Percentiles rank a stretch among this genome's conserved stretches.
Evolutionary conservation across 1,284 basidiomycete genomes (phyloP).

Genomic region (Macrocybe sp.): DNA sequence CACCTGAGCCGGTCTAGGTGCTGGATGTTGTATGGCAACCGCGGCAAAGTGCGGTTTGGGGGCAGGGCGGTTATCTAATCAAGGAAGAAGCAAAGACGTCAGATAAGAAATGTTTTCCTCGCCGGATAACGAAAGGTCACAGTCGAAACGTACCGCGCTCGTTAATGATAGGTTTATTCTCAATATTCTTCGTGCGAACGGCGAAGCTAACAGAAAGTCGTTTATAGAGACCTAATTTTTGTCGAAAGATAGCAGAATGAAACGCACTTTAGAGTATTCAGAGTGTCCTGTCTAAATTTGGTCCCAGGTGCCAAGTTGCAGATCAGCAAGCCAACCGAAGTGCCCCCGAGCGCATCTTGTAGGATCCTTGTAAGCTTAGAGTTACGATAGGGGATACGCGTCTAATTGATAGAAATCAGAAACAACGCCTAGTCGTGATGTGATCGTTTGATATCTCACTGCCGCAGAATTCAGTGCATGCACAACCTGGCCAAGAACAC

Average conservation of each 20-base stretch:
- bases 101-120: slow-evolving; percentile 6
- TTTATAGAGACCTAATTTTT: slow-evolving; percentile 1
- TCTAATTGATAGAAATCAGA: slow-evolving; percentile 28
- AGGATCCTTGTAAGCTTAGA: slow-evolving; percentile 79
- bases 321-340: slow-evolving; percentile 71
- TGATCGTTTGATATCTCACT: slow-evolving; percentile 31
- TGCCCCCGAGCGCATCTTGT: slow-evolving; percentile 80
- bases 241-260: not conserved
- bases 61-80: slow-evolving; percentile 47
- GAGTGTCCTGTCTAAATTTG: slow-evolving; percentile 76
- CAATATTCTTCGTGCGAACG: slow-evolving; percentile 72
- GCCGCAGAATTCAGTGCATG: slow-evolving; percentile 75
- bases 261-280: slow-evolving; percentile 77
- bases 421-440: not conserved
- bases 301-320: slow-evolving; percentile 79
- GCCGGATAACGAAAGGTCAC: slow-evolving; percentile 1
- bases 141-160: slow-evolving; percentile 50
- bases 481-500: slow-evolving; percentile 79
- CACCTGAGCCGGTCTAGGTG: slow-evolving; percentile 42
- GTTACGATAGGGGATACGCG: slow-evolving; percentile 80
- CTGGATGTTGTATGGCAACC: slow-evolving; percentile 36
- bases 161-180: slow-evolving; percentile 72
- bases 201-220: slow-evolving; percentile 52
- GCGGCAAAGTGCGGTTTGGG: slow-evolving; percentile 60
- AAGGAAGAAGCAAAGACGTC: slow-evolving; percentile 6